Evolutionary conservation across 2,329 filamentous ascomycete species (phyloP).

Genomic region (Diatrype stigma): DNA sequence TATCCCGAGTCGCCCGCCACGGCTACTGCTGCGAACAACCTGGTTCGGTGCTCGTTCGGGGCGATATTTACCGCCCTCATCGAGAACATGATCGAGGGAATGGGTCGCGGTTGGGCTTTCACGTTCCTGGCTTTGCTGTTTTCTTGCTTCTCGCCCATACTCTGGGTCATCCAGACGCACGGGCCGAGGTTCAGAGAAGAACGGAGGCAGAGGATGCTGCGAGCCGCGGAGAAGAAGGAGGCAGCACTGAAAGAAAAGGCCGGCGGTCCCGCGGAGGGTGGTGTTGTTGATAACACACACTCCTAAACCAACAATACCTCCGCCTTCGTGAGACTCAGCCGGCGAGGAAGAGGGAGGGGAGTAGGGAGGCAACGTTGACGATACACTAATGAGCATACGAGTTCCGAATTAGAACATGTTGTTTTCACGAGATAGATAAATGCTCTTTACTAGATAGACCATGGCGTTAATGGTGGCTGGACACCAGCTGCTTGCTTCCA

Average conservation of each 20-base stretch:
- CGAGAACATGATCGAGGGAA: constrained; percentile 50
- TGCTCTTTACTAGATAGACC: too few relatives aligned
- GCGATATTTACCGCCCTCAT: constrained; percentile 57
- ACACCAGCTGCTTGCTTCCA: too few relatives aligned
- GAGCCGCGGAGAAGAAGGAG: constrained; percentile 26
- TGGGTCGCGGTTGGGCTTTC: constrained; percentile 61
- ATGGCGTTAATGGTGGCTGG: too few relatives aligned
- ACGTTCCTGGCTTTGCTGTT: constrained; percentile 53
- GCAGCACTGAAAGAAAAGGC: constrained; percentile 23
- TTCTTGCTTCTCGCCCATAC: constrained; percentile 41
- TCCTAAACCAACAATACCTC: too few relatives aligned
- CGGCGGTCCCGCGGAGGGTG: background rate
- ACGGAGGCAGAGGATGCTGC: constrained; percentile 37
- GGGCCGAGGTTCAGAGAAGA: constrained; percentile 49
- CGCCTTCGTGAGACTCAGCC: too few relatives aligned
- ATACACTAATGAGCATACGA: too few relatives aligned
- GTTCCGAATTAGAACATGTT: too few relatives aligned
- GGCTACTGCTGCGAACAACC: constrained; percentile 60
- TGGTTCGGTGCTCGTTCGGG: constrained; percentile 58
- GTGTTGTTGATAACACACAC: background rate
- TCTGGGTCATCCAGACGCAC: constrained; percentile 45
- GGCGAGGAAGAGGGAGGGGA: too few relatives aligned
- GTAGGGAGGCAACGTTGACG: too few relatives aligned
- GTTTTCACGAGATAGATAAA: too few relatives aligned
- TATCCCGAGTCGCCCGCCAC: constrained; percentile 58